Percentiles rank a stretch among this genome's conserved stretches.
These are phyloP conservation scores for Candida bentonensis DNA, from an alignment of 805 yeast genomes.

Conservation along the genomic window DNA sequence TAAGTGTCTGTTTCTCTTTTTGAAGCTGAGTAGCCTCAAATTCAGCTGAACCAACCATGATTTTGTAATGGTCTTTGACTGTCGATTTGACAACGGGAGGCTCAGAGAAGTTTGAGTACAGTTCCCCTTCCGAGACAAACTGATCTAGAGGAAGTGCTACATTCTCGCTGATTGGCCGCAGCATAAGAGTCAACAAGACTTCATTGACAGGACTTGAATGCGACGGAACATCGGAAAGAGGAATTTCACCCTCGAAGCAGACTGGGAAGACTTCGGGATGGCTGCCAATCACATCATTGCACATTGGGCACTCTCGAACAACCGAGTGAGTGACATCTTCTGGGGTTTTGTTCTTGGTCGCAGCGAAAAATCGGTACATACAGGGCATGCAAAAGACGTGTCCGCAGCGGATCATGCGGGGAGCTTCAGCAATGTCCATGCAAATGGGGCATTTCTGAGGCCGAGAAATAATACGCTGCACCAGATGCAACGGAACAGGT, in stretches of 20 bases:
- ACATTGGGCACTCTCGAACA: constrained; percentile 7
- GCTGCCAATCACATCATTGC: constrained; percentile 10
- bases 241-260: constrained; percentile 8
- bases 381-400: constrained; percentile 84
- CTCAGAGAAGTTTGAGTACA: too few species aligned
- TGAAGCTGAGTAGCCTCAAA: background rate
- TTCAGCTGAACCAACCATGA: background rate
- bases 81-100: background rate
- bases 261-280: constrained; percentile 10
- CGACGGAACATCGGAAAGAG: constrained; percentile 2
- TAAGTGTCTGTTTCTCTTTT: constrained; percentile 13
- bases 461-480: constrained; percentile 62
- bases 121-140: too few species aligned
- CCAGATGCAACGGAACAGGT: constrained; percentile 45
- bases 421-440: constrained; percentile 70
- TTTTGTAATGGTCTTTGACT: background rate
- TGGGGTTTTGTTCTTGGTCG: constrained; percentile 10
- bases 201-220: background rate
- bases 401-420: constrained; percentile 92
- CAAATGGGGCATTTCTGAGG: constrained; percentile 83
- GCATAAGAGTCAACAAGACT: background rate
- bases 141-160: background rate
- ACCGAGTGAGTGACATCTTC: constrained; percentile 9
- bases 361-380: constrained; percentile 48
- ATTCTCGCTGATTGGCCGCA: background rate